Base-by-base conservation (phyloP, 2,329 filamentous ascomycete genomes). In the Botrytis porri region DNA sequence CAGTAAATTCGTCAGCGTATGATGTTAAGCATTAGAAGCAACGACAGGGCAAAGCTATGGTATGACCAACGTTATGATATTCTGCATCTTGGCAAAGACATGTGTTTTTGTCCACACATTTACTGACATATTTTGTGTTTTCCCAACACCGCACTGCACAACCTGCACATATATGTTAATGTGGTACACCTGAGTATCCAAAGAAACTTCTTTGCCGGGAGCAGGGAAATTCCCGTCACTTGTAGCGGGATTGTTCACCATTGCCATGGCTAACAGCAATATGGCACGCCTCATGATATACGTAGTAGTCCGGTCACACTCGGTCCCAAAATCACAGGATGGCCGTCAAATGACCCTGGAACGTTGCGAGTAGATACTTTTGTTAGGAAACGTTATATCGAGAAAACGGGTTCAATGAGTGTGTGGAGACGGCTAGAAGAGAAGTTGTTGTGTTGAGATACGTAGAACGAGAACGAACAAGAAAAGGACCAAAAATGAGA, bases 91-190 rank as follows among this genome's bases (percentile, higher is more conserved):
- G 77, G 69, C 81, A 82, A 29, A 82, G 76, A 73, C 81, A 82
- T 48, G 62, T 43, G 35, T 70, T 71, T 59, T 80, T 77, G 35
- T 75, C 73, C 22, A 67, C 60, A 72, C 81, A 82, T 75, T 77
- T 77, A 73, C 77, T 82, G 66, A 81, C 76, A 73, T 79, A 80
- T 75, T 78, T 80, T 10, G 81, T 81, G 71, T 82, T 82, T 67
- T 81, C 81, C 81, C 81, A 82, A 74, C 81, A 82, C 43, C 74
- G 77, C 8, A 75, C 61, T 35, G 79, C 78, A 75, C 80, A 82
- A 37, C 60, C 80, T 82, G 70, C 32, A 69, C 5, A 59, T 29
- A 39, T 12, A 16, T 48, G 62, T 74, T 57, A 75, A 67, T 48
- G 32, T n/a, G 48, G 35, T 41, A 45, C 22, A 20, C 32, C 41